Evolutionary conservation across 1,139 yeast genomes (phyloP).

Genomic region (Saccharomyces hybrid): DNA sequence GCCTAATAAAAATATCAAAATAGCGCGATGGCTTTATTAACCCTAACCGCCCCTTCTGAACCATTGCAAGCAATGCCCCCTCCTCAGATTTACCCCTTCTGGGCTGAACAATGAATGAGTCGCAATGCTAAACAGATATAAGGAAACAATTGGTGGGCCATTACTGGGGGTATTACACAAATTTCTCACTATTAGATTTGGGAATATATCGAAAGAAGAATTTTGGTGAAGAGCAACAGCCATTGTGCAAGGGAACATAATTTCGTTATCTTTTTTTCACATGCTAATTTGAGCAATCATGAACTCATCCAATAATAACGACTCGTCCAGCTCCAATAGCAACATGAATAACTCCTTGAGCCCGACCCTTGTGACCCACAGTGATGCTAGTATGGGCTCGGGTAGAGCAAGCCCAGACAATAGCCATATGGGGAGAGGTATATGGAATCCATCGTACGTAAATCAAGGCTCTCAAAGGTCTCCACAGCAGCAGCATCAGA

Average conservation of each 20-base stretch:
- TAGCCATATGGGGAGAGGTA: background rate
- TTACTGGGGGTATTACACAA: background rate
- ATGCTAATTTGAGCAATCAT: background rate
- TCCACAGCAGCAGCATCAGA: slow-evolving; percentile 13
- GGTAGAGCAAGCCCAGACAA: background rate
- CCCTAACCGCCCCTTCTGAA: background rate
- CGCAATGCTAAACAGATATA: background rate
- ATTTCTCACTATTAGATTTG: background rate
- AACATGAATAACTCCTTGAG: background rate
- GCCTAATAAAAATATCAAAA: background rate
- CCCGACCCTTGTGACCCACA: background rate
- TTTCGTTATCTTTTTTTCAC: background rate
- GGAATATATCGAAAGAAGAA: background rate
- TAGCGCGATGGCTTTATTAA: background rate
- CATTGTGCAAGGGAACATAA: background rate
- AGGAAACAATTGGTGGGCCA: background rate
- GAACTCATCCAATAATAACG: background rate
- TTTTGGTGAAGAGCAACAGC: background rate
- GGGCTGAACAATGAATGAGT: background rate
- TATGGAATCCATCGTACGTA: slow-evolving; percentile 16
- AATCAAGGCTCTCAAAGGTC: slow-evolving; percentile 14
- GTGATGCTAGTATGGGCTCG: background rate
- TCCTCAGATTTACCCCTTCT: background rate
- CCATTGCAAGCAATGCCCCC: background rate
- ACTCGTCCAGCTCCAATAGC: background rate